Evolutionary conservation across 2,329 filamentous ascomycete genomes (phyloP).

Genomic region (Sordariomycetes sp.): DNA sequence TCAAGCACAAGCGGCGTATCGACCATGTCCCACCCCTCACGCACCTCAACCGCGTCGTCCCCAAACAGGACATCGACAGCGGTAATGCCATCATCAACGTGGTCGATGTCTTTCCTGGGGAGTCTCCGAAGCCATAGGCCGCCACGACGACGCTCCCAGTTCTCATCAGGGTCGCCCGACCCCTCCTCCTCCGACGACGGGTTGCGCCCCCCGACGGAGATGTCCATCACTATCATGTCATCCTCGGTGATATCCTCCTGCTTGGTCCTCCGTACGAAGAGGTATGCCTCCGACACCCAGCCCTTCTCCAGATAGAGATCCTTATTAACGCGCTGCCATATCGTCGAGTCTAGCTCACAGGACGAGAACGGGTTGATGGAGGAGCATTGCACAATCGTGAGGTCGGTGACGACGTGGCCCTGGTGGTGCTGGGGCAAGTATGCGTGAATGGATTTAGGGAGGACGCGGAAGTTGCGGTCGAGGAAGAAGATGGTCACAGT

Average conservation of each 20-base stretch:
- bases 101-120: constrained; percentile 60
- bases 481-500: constrained; percentile 69
- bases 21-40: constrained; percentile 72
- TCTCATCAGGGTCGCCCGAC: constrained; percentile 45
- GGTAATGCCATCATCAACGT: constrained; percentile 65
- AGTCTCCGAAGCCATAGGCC: constrained; percentile 79
- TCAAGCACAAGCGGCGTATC: constrained; percentile 65
- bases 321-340: constrained; percentile 81
- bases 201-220: constrained; percentile 63
- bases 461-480: constrained; percentile 79
- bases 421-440: constrained; percentile 80
- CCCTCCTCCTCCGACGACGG: constrained; percentile 36
- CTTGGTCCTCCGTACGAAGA: constrained; percentile 74
- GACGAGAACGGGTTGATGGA: constrained; percentile 62
- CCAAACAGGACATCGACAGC: constrained; percentile 82
- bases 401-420: constrained; percentile 76
- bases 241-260: constrained; percentile 69
- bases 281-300: constrained; percentile 66
- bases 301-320: constrained; percentile 71
- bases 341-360: constrained; percentile 60
- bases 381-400: constrained; percentile 69
- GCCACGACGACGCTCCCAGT: constrained; percentile 67
- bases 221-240: constrained; percentile 71
- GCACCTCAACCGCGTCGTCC: constrained; percentile 81
- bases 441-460: constrained; percentile 76